These are phyloP conservation scores for Clohesyomyces aquaticus DNA, from an alignment of 495 filamentous ascomycete genomes.

Conservation along the genomic window DNA sequence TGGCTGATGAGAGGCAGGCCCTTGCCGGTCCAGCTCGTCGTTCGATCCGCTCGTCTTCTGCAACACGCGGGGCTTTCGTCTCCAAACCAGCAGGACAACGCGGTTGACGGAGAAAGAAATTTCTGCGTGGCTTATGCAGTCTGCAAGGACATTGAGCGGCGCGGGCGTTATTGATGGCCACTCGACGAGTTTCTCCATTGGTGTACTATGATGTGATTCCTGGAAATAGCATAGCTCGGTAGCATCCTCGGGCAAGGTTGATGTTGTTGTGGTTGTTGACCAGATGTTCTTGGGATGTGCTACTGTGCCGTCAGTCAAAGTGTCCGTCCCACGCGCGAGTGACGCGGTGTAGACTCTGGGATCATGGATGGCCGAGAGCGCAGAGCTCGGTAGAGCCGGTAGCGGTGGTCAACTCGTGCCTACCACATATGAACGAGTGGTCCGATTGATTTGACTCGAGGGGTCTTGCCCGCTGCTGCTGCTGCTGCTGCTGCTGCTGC, in stretches of 20 bases:
- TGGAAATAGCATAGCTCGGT: background rate
- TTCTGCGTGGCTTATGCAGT: background rate
- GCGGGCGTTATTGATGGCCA: background rate
- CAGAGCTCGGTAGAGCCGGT: too few species aligned
- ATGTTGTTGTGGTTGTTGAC: too few species aligned
- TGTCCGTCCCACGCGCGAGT: background rate
- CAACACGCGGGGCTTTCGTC: slow-evolving; percentile 20
- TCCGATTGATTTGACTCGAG: background rate
- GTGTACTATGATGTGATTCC: background rate
- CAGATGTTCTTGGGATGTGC: too few species aligned
- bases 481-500: too few species aligned
- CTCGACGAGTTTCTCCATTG: background rate
- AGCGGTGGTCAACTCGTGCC: too few species aligned
- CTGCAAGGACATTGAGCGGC: background rate
- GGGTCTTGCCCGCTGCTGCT: background rate
- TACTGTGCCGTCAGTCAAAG: background rate
- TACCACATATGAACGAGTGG: background rate
- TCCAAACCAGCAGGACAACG: slow-evolving; percentile 4
- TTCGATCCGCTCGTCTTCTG: slow-evolving; percentile 4
- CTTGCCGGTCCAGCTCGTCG: background rate
- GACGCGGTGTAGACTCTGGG: background rate
- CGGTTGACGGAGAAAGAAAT: background rate
- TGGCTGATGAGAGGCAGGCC: slow-evolving; percentile 5
- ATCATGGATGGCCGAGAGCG: background rate
- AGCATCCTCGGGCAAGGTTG: background rate